Evolutionary conservation across 2,329 filamentous ascomycete species (phyloP), one percentile per base, ranked within the genome.

Genomic region (Acephala macrosclerotiorum): DNA sequence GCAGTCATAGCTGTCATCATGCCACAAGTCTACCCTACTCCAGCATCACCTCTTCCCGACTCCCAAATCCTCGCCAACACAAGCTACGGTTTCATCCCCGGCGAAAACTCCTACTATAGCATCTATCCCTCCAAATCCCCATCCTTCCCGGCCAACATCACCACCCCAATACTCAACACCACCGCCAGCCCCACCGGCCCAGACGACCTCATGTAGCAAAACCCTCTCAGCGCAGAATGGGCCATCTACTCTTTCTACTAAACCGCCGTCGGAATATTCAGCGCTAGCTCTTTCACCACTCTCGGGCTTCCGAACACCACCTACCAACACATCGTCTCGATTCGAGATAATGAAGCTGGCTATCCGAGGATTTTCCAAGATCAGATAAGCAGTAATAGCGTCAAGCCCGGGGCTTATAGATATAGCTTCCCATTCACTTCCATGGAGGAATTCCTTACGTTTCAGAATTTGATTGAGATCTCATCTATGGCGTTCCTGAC

Each of bases 261-360:
- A 65, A 73, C 77, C 64, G 78, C 71, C 7, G 78, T 82, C 0
- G 79, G 81, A 60, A 64, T 66, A 1, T 82, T 82, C 74, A 80
- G 78, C 49, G 57, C 64, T 16, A 69, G 73, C 1, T 67, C 72
- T 11, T 82, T 82, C 67, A 76, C 73, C 0, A 62, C 70, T 1
- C 58, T 76, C 16, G 78, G 77, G 3, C 71, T 78, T 35, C 79
- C 79, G 5, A 79, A 80, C 57, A 79, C 70, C 3, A 82, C 81
- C 38, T 80, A 80, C 63, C 71, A 76, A n/a, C 75, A 77, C 3
- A 74, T 80, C 49, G 65, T 68, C 63, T 76, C 82, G 65, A 82
- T 82, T 59, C 77, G 80, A 6, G 78, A 83, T 65, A 82, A 81
- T 49, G 81, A 83, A 72, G 80, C 80, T n/a, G 80, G 80, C 2